phyloP scores from a whole-genome alignment of 495 filamentous ascomycete species.

The Neurospora pannonica region DNA sequence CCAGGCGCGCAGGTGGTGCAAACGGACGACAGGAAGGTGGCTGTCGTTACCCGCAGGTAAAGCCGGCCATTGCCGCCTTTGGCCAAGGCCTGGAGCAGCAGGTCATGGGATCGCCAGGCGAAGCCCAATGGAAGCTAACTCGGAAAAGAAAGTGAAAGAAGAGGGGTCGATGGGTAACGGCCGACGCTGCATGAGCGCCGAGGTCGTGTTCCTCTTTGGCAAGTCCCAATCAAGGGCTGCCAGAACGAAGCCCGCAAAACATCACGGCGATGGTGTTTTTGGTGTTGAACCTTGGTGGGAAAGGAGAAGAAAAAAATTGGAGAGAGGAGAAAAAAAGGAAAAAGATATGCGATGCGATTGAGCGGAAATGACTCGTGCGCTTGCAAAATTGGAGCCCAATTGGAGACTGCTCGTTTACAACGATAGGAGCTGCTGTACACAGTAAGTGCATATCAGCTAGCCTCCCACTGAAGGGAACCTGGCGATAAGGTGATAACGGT shows the following conservation, averaged over 20 bases:
- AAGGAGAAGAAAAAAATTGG: neutral
- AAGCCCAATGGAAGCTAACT: neutral
- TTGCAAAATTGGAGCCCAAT: neutral
- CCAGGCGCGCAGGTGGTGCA: neutral
- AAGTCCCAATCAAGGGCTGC: conserved; percentile 6
- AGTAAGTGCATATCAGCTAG: neutral
- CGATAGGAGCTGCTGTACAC: neutral
- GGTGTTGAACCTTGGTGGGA: neutral
- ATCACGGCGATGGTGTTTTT: neutral
- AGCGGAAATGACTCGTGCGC: neutral
- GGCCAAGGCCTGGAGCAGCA: conserved; percentile 6
- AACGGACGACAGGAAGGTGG: conserved; percentile 1
- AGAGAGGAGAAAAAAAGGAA: neutral
- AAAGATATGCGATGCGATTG: neutral
- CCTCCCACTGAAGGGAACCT: neutral
- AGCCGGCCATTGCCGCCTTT: conserved; percentile 30
- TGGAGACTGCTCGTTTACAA: neutral
- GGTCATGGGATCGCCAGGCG: conserved; percentile 3
- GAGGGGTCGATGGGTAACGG: neutral
- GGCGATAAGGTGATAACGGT: neutral
- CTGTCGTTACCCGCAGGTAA: conserved; percentile 7
- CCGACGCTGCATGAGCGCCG: conserved; percentile 2
- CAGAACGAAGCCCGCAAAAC: neutral
- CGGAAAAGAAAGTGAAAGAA: neutral
- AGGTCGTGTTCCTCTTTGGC: neutral